phyloP scores from a whole-genome alignment of 208 protist species.

The Trypanosomatidae sp. region DNA sequence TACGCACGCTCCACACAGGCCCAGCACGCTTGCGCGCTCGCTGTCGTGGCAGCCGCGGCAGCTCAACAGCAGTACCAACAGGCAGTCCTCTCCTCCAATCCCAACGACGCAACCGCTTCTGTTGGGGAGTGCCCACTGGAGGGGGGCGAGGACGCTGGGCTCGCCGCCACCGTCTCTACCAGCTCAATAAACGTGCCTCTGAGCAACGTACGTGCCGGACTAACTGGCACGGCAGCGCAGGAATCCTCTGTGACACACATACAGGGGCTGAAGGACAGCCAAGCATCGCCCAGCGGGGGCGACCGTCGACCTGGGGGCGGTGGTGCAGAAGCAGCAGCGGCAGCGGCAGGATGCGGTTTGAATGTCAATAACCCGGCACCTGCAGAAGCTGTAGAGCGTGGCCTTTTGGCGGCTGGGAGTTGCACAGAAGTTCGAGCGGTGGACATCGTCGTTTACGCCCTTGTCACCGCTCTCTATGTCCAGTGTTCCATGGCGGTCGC shows the following conservation, averaged over 20 bases:
- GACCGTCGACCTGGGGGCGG: slow-evolving; percentile 12
- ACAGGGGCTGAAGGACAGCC: slow-evolving; percentile 11
- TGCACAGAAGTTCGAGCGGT: slow-evolving; percentile 24
- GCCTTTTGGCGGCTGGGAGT: slow-evolving; percentile 17
- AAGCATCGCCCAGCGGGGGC: not conserved
- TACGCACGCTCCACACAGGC: slow-evolving; percentile 27
- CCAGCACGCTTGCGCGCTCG: slow-evolving; percentile 22
- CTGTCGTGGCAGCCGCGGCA: slow-evolving; percentile 9
- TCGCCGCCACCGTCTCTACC: not conserved
- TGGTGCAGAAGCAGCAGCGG: not conserved
- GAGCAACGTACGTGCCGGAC: not conserved
- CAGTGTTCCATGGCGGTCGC: slow-evolving; percentile 20
- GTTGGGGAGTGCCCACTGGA: slow-evolving; percentile 1
- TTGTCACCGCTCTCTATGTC: slow-evolving; percentile 31
- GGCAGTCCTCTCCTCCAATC: not conserved
- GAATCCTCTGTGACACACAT: slow-evolving; percentile 7
- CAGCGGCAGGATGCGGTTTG: not conserved
- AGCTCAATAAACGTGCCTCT: not conserved
- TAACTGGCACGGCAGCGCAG: slow-evolving; percentile 6
- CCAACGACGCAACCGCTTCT: not conserved
- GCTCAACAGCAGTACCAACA: slow-evolving; percentile 8
- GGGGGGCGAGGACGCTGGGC: not conserved
- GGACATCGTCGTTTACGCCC: slow-evolving; percentile 34
- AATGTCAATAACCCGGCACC: not conserved
- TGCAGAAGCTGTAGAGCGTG: not conserved